Conservation (phyloP, 75 land plant species). For the Pinus albicaulis region DNA sequence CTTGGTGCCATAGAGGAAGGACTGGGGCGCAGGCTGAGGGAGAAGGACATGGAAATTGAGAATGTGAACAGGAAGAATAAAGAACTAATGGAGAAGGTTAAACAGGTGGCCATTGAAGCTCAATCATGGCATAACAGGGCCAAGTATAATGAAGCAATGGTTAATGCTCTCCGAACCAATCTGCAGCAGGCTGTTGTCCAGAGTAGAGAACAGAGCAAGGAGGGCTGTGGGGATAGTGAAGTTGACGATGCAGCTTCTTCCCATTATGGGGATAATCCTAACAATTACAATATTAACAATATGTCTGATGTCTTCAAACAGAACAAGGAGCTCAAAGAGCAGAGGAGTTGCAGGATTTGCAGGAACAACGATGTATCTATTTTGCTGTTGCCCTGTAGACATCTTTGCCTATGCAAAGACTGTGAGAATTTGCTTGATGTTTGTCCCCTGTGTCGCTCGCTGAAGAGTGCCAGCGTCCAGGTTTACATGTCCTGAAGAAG, state of each 20-base stretch:
- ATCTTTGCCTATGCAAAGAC: conserved; percentile 75
- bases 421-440: conserved; percentile 54
- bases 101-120: conserved; percentile 50
- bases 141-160: conserved; percentile 60
- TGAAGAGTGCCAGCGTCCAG: conserved; percentile 60
- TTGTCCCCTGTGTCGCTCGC: conserved; percentile 60
- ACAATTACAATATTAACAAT: neutral
- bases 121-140: conserved; percentile 63
- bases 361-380: conserved; percentile 57
- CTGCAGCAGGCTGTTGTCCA: conserved; percentile 67
- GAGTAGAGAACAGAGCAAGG: conserved; percentile 52
- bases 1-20: conserved; percentile 40
- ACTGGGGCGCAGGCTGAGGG: conserved; percentile 28
- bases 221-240: conserved; percentile 78
- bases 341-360: conserved; percentile 60
- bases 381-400: conserved; percentile 77
- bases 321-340: conserved; percentile 33
- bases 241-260: conserved; percentile 76
- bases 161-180: conserved; percentile 46
- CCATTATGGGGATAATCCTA: conserved; percentile 12
- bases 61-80: conserved; percentile 47
- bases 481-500: conserved; percentile 55
- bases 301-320: conserved; percentile 16
- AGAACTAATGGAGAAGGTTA: conserved; percentile 54
- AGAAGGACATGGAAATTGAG: conserved; percentile 57